Evolutionary conservation across 2,329 filamentous ascomycete genomes (phyloP).

Genomic region (Xylaria multiplex): DNA sequence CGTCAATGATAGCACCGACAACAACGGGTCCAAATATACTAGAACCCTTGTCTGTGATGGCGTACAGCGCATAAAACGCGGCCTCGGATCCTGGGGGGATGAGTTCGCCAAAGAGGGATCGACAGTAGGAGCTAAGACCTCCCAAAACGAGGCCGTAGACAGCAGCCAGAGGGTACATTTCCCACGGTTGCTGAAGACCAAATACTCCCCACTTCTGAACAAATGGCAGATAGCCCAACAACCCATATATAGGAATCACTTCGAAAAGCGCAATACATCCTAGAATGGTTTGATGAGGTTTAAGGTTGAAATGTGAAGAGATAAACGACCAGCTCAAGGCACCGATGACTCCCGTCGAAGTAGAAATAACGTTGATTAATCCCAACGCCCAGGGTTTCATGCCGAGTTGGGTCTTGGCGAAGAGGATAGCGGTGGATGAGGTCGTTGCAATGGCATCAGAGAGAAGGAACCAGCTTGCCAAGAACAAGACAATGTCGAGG

Average conservation of each 20-base stretch:
- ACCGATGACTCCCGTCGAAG: conserved; percentile 82
- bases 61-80: conserved; percentile 95
- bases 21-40: conserved; percentile 94
- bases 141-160: conserved; percentile 94
- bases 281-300: conserved; percentile 87
- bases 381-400: conserved; percentile 91
- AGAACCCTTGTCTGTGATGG: conserved; percentile 96
- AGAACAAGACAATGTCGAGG: conserved; percentile 78
- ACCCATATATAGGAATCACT: conserved; percentile 89
- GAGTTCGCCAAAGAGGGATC: conserved; percentile 89
- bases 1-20: conserved; percentile 91
- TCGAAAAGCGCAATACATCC: conserved; percentile 93
- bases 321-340: conserved; percentile 90
- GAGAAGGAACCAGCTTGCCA: conserved; percentile 92
- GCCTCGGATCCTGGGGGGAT: conserved; percentile 95
- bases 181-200: conserved; percentile 93
- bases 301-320: conserved; percentile 74
- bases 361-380: conserved; percentile 93
- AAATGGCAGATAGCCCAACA: conserved; percentile 86
- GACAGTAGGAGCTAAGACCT: conserved; percentile 91
- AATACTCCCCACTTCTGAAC: conserved; percentile 78
- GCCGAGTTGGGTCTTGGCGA: conserved; percentile 90
- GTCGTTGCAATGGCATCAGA: conserved; percentile 96
- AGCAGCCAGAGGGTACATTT: conserved; percentile 92
- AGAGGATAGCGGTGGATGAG: conserved; percentile 91